phyloP scores from a whole-genome alignment of 1,284 basidiomycete genomes.

The Tilletia setariae region DNA sequence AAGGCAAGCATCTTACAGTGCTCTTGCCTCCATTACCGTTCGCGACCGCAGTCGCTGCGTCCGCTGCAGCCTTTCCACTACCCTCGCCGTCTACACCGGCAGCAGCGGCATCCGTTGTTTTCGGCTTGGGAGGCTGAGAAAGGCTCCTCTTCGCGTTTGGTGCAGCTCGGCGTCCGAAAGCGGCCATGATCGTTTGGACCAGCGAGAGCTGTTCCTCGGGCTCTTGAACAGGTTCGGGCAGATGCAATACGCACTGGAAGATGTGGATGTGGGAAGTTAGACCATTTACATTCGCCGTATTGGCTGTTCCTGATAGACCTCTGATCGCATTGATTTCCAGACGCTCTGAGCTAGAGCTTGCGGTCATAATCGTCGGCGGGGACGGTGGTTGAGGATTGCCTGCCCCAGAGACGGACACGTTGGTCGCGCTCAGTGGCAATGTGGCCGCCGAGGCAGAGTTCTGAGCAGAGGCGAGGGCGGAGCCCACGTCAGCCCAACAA shows the following conservation, averaged over 20 bases:
- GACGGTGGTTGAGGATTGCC: too few relatives aligned
- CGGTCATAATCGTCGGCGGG: slow-evolving; percentile 28
- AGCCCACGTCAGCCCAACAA: slow-evolving; percentile 46
- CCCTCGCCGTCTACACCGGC: slow-evolving; percentile 13
- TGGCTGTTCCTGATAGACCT: too few relatives aligned
- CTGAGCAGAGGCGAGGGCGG: not conserved
- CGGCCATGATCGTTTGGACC: slow-evolving; percentile 48
- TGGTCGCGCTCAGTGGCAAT: slow-evolving; percentile 12
- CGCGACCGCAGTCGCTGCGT: slow-evolving; percentile 28
- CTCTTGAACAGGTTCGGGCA: slow-evolving; percentile 31
- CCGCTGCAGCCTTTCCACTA: not conserved
- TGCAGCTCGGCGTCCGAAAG: slow-evolving; percentile 38
- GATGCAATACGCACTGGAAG: slow-evolving; percentile 47
- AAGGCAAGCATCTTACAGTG: slow-evolving; percentile 35
- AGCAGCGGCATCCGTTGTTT: slow-evolving; percentile 15
- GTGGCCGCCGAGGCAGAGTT: not conserved
- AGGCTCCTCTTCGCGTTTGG: slow-evolving; percentile 26
- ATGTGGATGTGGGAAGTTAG: slow-evolving; percentile 35
- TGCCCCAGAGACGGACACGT: slow-evolving; percentile 14
- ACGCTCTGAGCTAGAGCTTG: slow-evolving; percentile 24
- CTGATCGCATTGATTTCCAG: not conserved
- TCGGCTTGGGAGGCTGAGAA: slow-evolving; percentile 34
- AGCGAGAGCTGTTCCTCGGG: slow-evolving; percentile 27
- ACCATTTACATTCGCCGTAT: too few relatives aligned
- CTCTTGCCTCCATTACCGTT: slow-evolving; percentile 25